Conservation (phyloP, 805 yeast genomes). For the Schwanniomyces vanrijiae region DNA sequence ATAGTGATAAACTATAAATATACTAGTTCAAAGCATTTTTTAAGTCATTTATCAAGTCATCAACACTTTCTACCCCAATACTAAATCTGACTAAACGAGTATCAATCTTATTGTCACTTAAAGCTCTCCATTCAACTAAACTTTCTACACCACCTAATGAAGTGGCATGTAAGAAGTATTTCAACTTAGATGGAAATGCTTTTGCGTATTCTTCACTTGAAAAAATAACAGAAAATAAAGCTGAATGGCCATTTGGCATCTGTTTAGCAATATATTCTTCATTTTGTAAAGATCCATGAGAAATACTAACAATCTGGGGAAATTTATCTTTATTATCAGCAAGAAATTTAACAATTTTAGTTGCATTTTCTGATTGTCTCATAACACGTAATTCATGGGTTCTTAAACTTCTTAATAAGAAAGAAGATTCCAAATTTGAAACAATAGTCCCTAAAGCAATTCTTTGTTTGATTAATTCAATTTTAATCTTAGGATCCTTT, state of each 20-base stretch:
- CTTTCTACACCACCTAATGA: constrained; percentile 93
- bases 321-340: constrained; percentile 47
- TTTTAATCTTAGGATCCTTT: constrained; percentile 49
- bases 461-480: constrained; percentile 60
- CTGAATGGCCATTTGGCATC: constrained; percentile 60
- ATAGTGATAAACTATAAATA: too few species aligned
- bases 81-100: constrained; percentile 69
- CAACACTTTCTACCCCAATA: constrained; percentile 73
- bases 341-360: constrained; percentile 59
- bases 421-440: constrained; percentile 72
- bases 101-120: constrained; percentile 55
- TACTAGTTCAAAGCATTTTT: constrained; percentile 46
- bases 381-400: constrained; percentile 73
- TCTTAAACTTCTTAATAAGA: constrained; percentile 76
- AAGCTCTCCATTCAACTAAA: constrained; percentile 84
- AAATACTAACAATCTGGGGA: constrained; percentile 48
- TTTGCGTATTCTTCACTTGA: constrained; percentile 54
- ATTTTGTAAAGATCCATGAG: constrained; percentile 76
- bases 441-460: constrained; percentile 74
- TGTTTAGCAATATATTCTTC: constrained; percentile 70
- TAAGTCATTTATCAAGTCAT: constrained; percentile 76
- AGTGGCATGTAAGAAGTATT: constrained; percentile 85
- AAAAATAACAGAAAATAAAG: constrained; percentile 72
- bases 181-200: constrained; percentile 60
- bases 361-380: constrained; percentile 65